Evolutionary conservation across 2,329 filamentous ascomycete species (phyloP), one percentile per base, ranked within the genome.

Genomic region (Pseudogymnoascus sp.): DNA sequence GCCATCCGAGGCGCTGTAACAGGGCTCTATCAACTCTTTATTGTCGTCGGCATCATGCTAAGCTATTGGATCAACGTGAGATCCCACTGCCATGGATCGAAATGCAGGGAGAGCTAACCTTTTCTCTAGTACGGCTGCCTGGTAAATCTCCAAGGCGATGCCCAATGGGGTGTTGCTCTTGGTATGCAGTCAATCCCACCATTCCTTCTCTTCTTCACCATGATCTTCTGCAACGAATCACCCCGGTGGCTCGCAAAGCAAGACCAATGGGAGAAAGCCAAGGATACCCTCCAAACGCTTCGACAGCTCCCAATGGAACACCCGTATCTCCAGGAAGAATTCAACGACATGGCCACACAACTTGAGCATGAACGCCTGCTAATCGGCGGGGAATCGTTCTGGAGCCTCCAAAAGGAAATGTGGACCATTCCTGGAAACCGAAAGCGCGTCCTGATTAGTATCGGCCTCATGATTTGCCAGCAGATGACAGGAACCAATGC

Each of bases 201-300:
- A 3, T 68, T 84, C 4, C 74, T 87, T 23, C 79, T 89, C 2
- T 79, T 86, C 65, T 61, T 76, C 44, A 80, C 83, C 68, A 89
- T 89, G 83, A 71, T 83, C 1, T 73, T 88, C 56, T 86, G 83
- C 77, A 82, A 83, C 69, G 86, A 89, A 69, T 87, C 83, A 0
- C 85, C 85, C 3, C 79, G 86, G 56, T 88, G 83, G 78, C 79
- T 88, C 2, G 86, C 85, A 19, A 84, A 84, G 64, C 79, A 83
- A 69, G 85, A 88, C 70, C 78, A 80, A 50, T 88, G 85, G 84
- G 86, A 88, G 66, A 80, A 86, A 63, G 82, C 86, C 13, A 82
- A 80, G 50, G 63, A 61, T 0, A 80, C 83, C 1, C 79, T 90
- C 15, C 75, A 79, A 11, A 78, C 76, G 50, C 79, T 89, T 46